Evolutionary conservation across 2,329 filamentous ascomycete species (phyloP).

Genomic region (Aureobasidium subglaciale): DNA sequence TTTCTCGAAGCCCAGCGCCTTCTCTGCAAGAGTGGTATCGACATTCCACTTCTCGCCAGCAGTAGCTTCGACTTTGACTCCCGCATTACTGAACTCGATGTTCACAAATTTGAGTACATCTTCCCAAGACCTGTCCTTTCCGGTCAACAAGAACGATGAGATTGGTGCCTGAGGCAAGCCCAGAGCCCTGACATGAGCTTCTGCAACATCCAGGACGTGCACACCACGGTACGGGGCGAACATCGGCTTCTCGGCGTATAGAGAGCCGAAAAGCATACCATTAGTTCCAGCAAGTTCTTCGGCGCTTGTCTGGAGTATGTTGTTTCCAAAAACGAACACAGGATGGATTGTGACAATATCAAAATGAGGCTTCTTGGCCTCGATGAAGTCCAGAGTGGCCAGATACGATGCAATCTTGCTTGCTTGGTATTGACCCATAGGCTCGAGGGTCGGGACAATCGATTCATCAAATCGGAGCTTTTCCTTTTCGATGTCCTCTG

Average conservation of each 20-base stretch:
- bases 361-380: conserved; percentile 20
- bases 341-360: conserved; percentile 24
- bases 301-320: conserved; percentile 19
- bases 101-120: too few species aligned
- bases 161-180: too few species aligned
- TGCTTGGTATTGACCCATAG: neutral
- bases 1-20: too few species aligned
- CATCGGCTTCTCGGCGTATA: conserved; percentile 16
- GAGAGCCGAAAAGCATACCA: conserved; percentile 16
- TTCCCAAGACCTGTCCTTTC: too few species aligned
- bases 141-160: too few species aligned
- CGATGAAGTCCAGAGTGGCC: conserved; percentile 21
- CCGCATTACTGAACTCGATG: too few species aligned
- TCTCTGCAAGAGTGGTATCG: too few species aligned
- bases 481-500: conserved; percentile 18
- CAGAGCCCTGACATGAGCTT: conserved; percentile 22
- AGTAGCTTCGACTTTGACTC: too few species aligned
- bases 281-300: conserved; percentile 21
- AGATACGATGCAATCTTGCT: conserved; percentile 25
- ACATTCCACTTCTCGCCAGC: too few species aligned
- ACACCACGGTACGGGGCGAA: conserved; percentile 17
- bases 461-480: conserved; percentile 15
- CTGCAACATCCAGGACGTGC: conserved; percentile 24
- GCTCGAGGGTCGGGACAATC: too few species aligned
- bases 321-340: conserved; percentile 22